phyloP scores from a whole-genome alignment of 345 rosid genomes.

The Cardiospermum halicacabum region DNA sequence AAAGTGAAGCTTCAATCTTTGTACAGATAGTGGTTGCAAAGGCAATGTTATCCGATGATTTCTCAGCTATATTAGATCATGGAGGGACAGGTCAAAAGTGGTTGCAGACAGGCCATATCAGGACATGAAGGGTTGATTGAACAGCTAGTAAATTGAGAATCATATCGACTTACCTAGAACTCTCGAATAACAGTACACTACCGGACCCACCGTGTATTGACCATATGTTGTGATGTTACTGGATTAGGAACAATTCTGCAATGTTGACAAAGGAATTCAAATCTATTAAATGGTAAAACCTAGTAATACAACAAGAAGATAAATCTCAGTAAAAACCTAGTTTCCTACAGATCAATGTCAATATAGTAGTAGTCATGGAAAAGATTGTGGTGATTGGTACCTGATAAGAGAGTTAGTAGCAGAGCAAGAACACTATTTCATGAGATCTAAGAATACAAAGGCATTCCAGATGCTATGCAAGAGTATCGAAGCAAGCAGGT shows the following conservation, averaged over 20 bases:
- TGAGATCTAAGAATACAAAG: slow-evolving; percentile 45
- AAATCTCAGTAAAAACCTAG: not conserved
- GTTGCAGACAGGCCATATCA: not conserved
- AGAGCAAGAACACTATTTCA: slow-evolving; percentile 30
- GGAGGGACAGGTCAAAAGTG: not conserved
- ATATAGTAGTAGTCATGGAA: not conserved
- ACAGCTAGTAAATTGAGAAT: not conserved
- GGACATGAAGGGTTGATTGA: not conserved
- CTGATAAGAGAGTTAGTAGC: slow-evolving; percentile 12
- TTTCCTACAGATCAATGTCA: not conserved
- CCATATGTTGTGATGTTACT: not conserved
- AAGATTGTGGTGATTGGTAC: not conserved
- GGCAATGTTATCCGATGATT: too few relatives aligned
- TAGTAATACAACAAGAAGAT: not conserved
- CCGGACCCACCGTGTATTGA: not conserved
- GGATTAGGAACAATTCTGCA: not conserved
- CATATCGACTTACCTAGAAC: not conserved
- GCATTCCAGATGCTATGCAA: slow-evolving; percentile 54
- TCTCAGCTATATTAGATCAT: too few relatives aligned
- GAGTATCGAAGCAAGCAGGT: slow-evolving; percentile 41
- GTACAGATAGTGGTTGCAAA: not conserved
- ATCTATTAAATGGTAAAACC: too few relatives aligned
- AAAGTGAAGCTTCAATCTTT: not conserved
- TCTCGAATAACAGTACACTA: not conserved
- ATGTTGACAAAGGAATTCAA: not conserved